Percentiles rank a stretch among this genome's conserved stretches.
Conservation (phyloP, 495 filamentous ascomycete genomes). For the Aspergillus baeticus region DNA sequence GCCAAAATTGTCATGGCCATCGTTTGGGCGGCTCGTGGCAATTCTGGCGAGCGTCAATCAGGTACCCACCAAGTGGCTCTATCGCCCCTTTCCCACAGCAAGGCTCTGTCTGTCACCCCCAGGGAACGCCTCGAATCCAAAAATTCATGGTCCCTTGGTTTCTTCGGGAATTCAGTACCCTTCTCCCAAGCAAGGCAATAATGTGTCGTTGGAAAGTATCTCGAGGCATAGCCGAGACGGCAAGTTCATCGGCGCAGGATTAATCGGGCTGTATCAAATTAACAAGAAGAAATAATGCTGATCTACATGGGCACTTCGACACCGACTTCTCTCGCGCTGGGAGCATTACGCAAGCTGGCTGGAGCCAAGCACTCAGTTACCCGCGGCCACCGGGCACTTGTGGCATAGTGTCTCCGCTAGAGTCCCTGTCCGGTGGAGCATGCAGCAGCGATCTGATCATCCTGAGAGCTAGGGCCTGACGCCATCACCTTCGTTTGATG, state of each 20-base stretch:
- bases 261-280: constrained; percentile 12
- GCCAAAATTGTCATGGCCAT: not conserved
- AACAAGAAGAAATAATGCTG: constrained; percentile 22
- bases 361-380: constrained; percentile 33
- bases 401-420: constrained; percentile 30
- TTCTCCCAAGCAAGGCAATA: no score
- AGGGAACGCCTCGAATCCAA: not conserved
- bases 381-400: constrained; percentile 40
- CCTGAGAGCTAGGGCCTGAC: constrained; percentile 22
- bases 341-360: constrained; percentile 47
- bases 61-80: constrained; percentile 16
- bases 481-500: constrained; percentile 29
- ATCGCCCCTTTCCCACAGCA: constrained; percentile 21
- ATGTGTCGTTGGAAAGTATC: no score
- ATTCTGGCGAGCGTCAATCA: constrained; percentile 24
- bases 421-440: constrained; percentile 46
- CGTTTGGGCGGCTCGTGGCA: constrained; percentile 18
- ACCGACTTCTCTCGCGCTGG: constrained; percentile 22
- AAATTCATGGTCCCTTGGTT: no score
- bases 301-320: constrained; percentile 36
- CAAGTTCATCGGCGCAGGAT: not conserved
- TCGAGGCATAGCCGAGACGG: no score
- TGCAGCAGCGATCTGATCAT: constrained; percentile 42
- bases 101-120: not conserved
- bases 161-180: no score